phyloP scores from a whole-genome alignment of 2,329 filamentous ascomycete species.

The Colletotrichum destructivum region DNA sequence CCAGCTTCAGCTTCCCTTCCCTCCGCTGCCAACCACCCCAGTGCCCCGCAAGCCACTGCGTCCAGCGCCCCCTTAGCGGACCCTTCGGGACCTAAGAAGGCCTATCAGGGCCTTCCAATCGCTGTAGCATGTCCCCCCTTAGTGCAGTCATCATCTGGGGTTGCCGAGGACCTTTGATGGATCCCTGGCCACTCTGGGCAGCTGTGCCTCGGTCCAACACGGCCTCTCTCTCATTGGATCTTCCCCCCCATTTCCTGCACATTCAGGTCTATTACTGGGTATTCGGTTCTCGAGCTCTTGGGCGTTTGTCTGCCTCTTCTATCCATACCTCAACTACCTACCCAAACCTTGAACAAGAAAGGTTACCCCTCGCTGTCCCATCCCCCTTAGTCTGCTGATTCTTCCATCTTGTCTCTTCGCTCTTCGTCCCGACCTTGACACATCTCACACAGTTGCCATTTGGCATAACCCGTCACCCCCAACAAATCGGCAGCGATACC shows the following conservation, averaged over 20 bases:
- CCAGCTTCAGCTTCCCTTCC: constrained; percentile 32
- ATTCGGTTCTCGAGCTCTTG: constrained; percentile 12
- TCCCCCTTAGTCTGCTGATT: constrained; percentile 17
- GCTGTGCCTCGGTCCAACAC: constrained; percentile 41
- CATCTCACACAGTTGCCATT: background rate
- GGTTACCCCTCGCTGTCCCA: constrained; percentile 22
- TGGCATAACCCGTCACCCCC: background rate
- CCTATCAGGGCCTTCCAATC: constrained; percentile 20
- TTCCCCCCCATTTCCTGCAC: constrained; percentile 24
- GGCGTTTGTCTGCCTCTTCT: background rate
- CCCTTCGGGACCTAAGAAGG: constrained; percentile 2
- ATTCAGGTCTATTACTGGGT: constrained; percentile 3
- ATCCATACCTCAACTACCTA: background rate
- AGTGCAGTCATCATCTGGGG: constrained; percentile 35
- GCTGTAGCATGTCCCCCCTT: constrained; percentile 17
- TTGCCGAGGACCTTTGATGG: constrained; percentile 40
- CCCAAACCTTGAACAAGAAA: constrained; percentile 22
- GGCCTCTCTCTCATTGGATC: constrained; percentile 34
- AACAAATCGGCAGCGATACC: constrained; percentile 24
- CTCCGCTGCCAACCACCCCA: constrained; percentile 27
- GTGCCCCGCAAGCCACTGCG: constrained; percentile 35
- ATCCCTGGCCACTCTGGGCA: constrained; percentile 22
- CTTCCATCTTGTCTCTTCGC: constrained; percentile 12
- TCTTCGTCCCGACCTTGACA: constrained; percentile 1
- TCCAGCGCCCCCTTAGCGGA: constrained; percentile 30